Evolutionary conservation across 352 stramenopile genomes (phyloP).

Genomic region (Phytophthora vignae): DNA sequence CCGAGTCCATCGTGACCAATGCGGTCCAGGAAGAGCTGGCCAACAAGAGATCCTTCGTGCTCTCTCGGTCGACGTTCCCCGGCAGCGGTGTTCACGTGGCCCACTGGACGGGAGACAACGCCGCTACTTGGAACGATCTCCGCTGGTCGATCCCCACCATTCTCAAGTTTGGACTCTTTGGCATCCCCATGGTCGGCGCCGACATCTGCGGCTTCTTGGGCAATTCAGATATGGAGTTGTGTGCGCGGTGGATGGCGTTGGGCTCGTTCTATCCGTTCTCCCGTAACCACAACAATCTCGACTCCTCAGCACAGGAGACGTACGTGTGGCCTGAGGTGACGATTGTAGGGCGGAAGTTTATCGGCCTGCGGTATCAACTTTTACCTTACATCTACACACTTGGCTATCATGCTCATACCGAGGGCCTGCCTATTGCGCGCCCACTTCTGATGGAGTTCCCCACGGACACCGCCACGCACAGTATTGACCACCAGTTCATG

Average conservation of each 20-base stretch:
- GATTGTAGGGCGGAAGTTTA: conserved; percentile 60
- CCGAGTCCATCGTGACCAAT: conserved; percentile 75
- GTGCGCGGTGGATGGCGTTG: conserved; percentile 76
- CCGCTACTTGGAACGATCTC: conserved; percentile 81
- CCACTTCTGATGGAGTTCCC: conserved; percentile 78
- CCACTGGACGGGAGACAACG: conserved; percentile 88
- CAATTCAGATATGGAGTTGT: conserved; percentile 72
- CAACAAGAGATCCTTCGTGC: conserved; percentile 72
- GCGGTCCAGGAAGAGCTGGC: conserved; percentile 54
- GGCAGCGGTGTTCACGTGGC: conserved; percentile 65
- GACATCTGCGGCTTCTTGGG: conserved; percentile 81
- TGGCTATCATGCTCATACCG: conserved; percentile 59
- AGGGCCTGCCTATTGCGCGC: conserved; percentile 58
- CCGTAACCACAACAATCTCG: conserved; percentile 82
- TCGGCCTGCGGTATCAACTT: conserved; percentile 74
- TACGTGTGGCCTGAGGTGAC: conserved; percentile 68
- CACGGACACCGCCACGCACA: conserved; percentile 41
- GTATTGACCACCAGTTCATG: conserved; percentile 68
- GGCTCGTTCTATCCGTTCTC: conserved; percentile 82
- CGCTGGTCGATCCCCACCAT: conserved; percentile 72
- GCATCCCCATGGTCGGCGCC: conserved; percentile 83
- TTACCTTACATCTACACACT: conserved; percentile 86
- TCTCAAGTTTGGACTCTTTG: conserved; percentile 78
- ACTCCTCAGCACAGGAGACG: conserved; percentile 46
- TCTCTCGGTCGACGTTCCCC: conserved; percentile 79